Evolutionary conservation across 2,329 filamentous ascomycete genomes (phyloP), one percentile per base, ranked within the genome.

Genomic region (Hypoxylon sp.): DNA sequence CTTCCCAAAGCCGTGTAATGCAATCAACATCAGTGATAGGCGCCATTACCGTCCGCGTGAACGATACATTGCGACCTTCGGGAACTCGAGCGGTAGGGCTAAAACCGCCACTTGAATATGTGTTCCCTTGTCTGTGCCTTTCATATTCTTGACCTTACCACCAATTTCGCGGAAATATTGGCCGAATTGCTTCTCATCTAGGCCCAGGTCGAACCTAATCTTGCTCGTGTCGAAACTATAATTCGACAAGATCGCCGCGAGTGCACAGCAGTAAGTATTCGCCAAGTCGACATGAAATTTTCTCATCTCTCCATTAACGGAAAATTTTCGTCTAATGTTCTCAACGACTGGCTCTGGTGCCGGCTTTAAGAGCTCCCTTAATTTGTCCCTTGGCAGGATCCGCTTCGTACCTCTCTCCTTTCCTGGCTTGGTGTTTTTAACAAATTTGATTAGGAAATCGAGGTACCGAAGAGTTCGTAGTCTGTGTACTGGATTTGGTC

Each of bases 21-120:
- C 11, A 39, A 29, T 5, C 5, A 35, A n/a, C 31, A 47, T 35
- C 14, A 1, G 10, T 24, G 26, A 24, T 56, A 54, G 31, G 8
- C 19, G 35, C 9, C 2, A 65, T 76, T 66, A 75, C 26, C 67
- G 71, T 57, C 65, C 72, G 35, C 72, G 67, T 46, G 70, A 71
- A 35, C 75, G 73, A 56, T 76, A 75, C 58, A 77, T 77, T 67
- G 78, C 75, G 70, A 81, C 75, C 82, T 91, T 94, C 1, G 95
- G 96, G 78, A 98, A 98, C 65, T 90, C 86, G 51, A 98, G 82
- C 2, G 96, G 96, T 69, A 98, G 80, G 73, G 86, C 88, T 74
- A 98, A 82, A 73, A 89, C 89, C 11, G 92, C 94, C 54, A 94
- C 82, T 66, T 86, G 81, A 31, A 80, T 74, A 63, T 79, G 79